Evolutionary conservation across 305 asterid genomes (phyloP), one percentile per base, ranked within the genome.

Genomic region (Withania somnifera): DNA sequence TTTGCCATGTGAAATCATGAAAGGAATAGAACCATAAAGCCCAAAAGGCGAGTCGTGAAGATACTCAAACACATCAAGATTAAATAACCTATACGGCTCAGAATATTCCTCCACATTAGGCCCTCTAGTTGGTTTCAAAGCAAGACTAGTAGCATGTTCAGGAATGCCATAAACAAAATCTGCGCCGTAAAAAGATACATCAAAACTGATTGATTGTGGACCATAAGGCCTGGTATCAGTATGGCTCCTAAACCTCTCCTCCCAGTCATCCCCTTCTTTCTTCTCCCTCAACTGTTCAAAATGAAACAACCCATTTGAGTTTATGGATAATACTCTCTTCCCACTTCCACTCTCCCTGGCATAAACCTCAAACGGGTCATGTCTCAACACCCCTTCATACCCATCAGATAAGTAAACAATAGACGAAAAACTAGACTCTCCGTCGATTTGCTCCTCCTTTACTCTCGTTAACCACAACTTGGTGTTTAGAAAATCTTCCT

Each of bases 161-260:
- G 99, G 99, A 68, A 96, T 94, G 45, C 99, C 99, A 83, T 90
- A 96, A 57, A 96, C 98, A 80, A 91, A 93, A 90, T 96, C 98
- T 54, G 99, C 98, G 11, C 90, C 98, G 56, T 90, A 92, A 86
- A 96, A 96, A 32, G 99, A 91, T 50, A 96, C 98, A 88, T 96
- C 98, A 60, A 93, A 94, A 85, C 99, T 92, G 69, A 96, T 91
- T 30, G 98, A 94, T 86, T 96, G 99, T 1, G 99, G 97, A 6
- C 99, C 99, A 79, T 89, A 87, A 0, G 99, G 98, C 88, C 98
- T 85, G 0, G 90, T n/a, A 87, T 96, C 99, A 24, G 95, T 92
- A 85, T 96, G 99, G 81, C 90, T 88, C 86, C 91, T 91, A 85
- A 94, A 93, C 84, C 34, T 92, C 91, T 96, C 98, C 87, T 88